These are phyloP conservation scores for Malassezia psittaci DNA, from an alignment of 1,284 basidiomycete species.

Conservation along the genomic window DNA sequence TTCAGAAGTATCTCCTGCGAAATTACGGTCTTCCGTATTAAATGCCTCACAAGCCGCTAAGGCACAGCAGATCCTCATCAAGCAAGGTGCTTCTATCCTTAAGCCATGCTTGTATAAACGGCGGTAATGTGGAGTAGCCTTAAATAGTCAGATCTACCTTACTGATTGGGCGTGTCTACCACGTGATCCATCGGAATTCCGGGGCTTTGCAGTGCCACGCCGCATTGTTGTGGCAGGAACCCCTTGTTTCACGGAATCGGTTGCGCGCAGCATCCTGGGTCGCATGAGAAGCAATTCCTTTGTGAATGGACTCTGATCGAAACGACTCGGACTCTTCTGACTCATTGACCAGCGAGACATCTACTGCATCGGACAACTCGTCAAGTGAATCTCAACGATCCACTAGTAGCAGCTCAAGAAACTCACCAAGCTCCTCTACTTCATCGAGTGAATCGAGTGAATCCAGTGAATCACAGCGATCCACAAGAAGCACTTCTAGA, in stretches of 20 bases:
- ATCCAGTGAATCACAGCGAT: background rate
- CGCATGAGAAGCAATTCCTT: background rate
- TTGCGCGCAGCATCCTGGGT: background rate
- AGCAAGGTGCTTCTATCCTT: conserved; percentile 58
- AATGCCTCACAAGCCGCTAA: conserved; percentile 56
- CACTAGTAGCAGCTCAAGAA: background rate
- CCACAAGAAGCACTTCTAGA: background rate
- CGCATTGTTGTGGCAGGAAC: background rate
- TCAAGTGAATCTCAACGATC: background rate
- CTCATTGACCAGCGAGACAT: background rate
- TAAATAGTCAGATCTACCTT: background rate
- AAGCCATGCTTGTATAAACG: conserved; percentile 96
- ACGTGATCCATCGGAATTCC: conserved; percentile 9
- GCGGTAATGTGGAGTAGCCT: conserved; percentile 53
- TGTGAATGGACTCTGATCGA: background rate
- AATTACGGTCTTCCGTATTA: conserved; percentile 28
- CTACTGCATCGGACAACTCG: background rate
- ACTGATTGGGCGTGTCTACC: background rate
- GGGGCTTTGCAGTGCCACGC: background rate
- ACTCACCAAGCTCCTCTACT: background rate
- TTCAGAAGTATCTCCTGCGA: background rate
- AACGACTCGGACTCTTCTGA: background rate
- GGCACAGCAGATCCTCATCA: conserved; percentile 53
- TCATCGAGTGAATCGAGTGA: background rate
- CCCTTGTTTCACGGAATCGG: background rate